Evolutionary conservation across 495 filamentous ascomycete genomes (phyloP), one percentile per base, ranked within the genome.

Genomic region (Pseudoneurospora amorphoporcata): DNA sequence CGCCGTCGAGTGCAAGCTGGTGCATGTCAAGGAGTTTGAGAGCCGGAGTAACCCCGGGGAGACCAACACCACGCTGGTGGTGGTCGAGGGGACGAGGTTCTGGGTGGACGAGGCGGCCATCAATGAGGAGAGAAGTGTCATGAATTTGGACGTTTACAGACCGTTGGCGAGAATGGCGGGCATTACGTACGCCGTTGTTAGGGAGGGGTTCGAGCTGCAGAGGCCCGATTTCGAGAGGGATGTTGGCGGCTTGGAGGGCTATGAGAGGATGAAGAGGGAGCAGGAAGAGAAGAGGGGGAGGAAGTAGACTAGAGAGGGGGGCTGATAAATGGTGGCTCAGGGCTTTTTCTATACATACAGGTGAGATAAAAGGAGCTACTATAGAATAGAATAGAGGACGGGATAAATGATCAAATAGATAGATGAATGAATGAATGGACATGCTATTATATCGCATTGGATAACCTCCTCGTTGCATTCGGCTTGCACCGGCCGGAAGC

Each of bases 91-190:
- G 1, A 88, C 91, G 45, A 84, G 89, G 37, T 98, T 99, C 77
- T 97, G 94, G 92, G 93, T 89, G 12, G 82, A 94, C 68, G 94
- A 97, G 78, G 95, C 97, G 83, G 93, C 93, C 12, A 83, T 98
- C 8, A 91, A 96, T 75, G 88, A 92, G 77, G 90, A 92, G 17
- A 87, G 84, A 77, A 92, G 88, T 72, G 71, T 90, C 37, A 84
- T 98, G 41, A 90, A 95, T 81, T 84, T 72, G 35, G 41, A 83
- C 72, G 82, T 92, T 10, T 76, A 98, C 45, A 88, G 87, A 75
- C 95, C 95, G 17, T 87, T 97, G 38, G 88, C 87, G 76, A 88
- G 95, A 10, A 73, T 98, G 53, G 95, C 94, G 9, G 95, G 95
- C 0, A 94, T 97, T 75, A 88, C 89, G 6, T 98, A 97, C 78